phyloP scores from a whole-genome alignment of 2,329 filamentous ascomycete species.

The Pseudogymnoascus sp. region DNA sequence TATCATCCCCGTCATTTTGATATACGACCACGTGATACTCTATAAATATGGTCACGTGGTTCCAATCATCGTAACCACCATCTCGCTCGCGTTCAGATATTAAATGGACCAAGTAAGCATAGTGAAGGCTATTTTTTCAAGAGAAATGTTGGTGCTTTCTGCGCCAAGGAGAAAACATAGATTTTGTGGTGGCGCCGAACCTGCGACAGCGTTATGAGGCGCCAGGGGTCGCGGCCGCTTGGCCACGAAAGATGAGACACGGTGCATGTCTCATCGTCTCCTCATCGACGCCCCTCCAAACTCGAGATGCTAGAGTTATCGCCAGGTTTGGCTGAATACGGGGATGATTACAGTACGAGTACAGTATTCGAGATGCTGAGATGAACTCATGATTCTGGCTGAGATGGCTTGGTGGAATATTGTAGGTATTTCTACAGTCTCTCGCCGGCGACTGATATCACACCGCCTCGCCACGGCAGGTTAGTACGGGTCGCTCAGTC shows the following conservation, averaged over 20 bases:
- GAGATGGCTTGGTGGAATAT: background rate
- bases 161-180: background rate
- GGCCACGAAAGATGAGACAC: background rate
- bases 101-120: background rate
- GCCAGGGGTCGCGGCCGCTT: background rate
- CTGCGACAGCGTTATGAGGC: background rate
- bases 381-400: background rate
- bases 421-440: background rate
- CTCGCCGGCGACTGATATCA: background rate
- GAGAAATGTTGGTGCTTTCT: background rate
- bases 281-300: conserved; percentile 5
- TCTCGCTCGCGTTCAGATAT: background rate
- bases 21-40: background rate
- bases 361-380: background rate
- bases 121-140: background rate
- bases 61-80: background rate
- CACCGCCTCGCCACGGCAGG: background rate
- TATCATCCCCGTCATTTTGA: background rate
- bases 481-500: background rate
- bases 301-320: conserved; percentile 2
- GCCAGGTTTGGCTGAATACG: background rate
- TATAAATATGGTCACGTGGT: background rate
- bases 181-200: background rate
- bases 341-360: conserved; percentile 11
- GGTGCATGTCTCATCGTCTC: background rate